Evolutionary conservation across 129 eudicot genomes (phyloP).

Genomic region (Oenanthe sinensis): DNA sequence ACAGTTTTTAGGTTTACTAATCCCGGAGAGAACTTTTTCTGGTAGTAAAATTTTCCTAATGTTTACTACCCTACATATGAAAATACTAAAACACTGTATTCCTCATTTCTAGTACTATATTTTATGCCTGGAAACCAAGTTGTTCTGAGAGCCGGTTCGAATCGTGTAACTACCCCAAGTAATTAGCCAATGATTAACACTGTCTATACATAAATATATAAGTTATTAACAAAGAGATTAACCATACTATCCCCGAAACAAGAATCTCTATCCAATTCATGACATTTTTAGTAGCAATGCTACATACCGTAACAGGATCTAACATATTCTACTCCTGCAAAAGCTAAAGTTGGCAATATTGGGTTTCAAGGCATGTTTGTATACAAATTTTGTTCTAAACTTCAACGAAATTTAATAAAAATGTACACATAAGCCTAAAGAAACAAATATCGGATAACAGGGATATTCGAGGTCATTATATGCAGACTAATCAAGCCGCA

Average conservation of each 20-base stretch:
- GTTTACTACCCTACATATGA: background rate
- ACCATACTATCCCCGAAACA: background rate
- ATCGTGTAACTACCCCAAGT: background rate
- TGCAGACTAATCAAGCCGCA: too few species aligned
- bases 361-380: background rate
- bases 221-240: background rate
- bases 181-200: background rate
- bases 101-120: background rate
- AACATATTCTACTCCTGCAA: background rate
- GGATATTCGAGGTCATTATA: background rate
- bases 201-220: background rate
- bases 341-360: background rate
- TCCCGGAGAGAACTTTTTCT: background rate
- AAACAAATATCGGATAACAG: too few species aligned
- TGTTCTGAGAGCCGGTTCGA: background rate
- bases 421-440: background rate
- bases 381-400: background rate
- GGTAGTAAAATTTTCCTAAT: background rate
- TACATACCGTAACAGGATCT: background rate
- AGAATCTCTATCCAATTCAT: background rate
- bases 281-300: background rate
- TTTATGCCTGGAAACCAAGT: background rate
- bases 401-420: background rate
- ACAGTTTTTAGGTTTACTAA: background rate
- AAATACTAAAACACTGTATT: background rate